Base-by-base conservation (phyloP, 345 rosid genomes). In the Reutealis trisperma region DNA sequence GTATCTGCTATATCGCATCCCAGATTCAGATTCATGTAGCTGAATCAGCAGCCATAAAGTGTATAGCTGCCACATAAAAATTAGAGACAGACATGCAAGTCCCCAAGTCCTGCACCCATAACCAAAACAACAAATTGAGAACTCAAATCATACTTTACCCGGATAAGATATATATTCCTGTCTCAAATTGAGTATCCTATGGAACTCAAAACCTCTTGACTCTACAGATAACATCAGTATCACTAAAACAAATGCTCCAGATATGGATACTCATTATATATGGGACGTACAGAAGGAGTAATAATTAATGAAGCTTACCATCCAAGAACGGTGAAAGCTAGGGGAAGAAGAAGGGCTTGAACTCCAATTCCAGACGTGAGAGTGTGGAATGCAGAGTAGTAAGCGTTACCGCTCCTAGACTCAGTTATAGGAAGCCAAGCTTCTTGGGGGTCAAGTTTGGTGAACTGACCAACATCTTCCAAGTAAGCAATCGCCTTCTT, bases 361-460 rank as follows among this genome's bases (percentile, higher is more conserved):
- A 75, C 78, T 47, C 91, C 90, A 27, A 88, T 81, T 19, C 90
- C 93, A 4, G 91, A 88, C 57, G 86, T 63, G 30, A 88, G 85
- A 19, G 87, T 82, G 81, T 90, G 91, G 73, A 88, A 90, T 25
- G 91, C 85, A 0, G 91, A 79, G 82, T 87, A 87, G 67, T 80
- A 85, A 5, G 83, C 76, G 79, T 90, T 88, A 24, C 93, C 91
- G 51, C 79, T 84, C 76, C 91, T 84, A 0, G 93, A 90, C 79
- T 90, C 90, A 13, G 93, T 90, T 16, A 88, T 85, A 52, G 93
- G 93, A 76, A 90, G 91, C 93, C 93, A 88, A 30, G 80, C 79
- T 34, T 88, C 91, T 51, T 85, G 91, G 1, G 90, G 85, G 69
- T 85, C 81, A 60, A 87, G 83, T 83, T 78, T 85, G 76, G 87